A percentile compares a stretch with the other conserved stretches of the same genome.
Evolutionary conservation across 805 yeast genomes (phyloP).

Genomic region (Metschnikowia cerradonensis): DNA sequence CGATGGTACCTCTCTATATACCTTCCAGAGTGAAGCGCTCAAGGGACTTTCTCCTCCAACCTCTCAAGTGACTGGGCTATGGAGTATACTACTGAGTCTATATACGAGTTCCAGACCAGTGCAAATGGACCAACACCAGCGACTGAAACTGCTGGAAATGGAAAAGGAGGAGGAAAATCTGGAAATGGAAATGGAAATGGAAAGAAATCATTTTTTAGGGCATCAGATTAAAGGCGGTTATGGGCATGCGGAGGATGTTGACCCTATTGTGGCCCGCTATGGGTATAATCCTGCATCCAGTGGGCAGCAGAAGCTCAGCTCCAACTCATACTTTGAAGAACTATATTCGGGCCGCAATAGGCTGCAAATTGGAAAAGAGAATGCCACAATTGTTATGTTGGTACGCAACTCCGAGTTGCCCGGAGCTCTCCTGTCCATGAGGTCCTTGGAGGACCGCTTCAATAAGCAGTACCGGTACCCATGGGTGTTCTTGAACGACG

Average conservation of each 20-base stretch:
- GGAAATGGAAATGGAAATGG: too few species aligned
- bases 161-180: background rate
- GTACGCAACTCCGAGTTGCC: constrained; percentile 76
- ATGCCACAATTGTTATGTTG: constrained; percentile 85
- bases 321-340: constrained; percentile 16
- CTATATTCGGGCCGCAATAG: constrained; percentile 27
- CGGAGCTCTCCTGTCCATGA: constrained; percentile 55
- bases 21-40: background rate
- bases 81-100: too few species aligned
- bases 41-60: background rate
- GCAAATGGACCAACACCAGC: too few species aligned
- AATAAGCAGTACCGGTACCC: constrained; percentile 38
- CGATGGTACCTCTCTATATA: background rate
- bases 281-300: constrained; percentile 14
- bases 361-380: constrained; percentile 51
- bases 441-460: constrained; percentile 42
- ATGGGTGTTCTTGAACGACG: constrained; percentile 44
- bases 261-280: constrained; percentile 2
- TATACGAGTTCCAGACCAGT: too few species aligned
- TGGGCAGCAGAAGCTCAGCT: constrained; percentile 16
- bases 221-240: too few species aligned
- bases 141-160: too few species aligned
- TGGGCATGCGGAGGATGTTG: background rate
- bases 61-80: background rate
- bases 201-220: too few species aligned